phyloP scores from a whole-genome alignment of 352 stramenopile genomes.

The Pseudoperonospora humuli region DNA sequence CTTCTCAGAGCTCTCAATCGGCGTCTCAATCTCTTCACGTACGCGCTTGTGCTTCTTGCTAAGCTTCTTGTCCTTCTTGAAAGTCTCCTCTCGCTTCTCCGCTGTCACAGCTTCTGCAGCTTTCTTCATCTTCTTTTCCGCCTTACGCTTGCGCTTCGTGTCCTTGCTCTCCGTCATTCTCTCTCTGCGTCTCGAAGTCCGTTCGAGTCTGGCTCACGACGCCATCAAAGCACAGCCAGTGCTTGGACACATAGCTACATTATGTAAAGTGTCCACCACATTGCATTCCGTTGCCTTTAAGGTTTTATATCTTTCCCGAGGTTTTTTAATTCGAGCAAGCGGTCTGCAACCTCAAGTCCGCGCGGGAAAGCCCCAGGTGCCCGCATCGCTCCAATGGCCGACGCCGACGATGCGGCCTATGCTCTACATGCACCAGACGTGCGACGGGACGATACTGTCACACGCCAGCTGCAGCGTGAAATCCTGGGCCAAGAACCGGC shows the following conservation, averaged over 20 bases:
- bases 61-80: constrained; percentile 21
- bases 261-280: constrained; percentile 1
- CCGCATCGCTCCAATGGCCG: constrained; percentile 1
- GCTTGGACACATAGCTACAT: constrained; percentile 13
- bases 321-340: constrained; percentile 1
- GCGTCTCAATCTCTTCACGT: constrained; percentile 24
- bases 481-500: constrained; percentile 31
- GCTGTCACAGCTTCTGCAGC: constrained; percentile 14
- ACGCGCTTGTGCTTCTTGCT: constrained; percentile 22
- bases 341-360: not conserved
- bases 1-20: constrained; percentile 32
- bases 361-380: not conserved
- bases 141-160: constrained; percentile 38
- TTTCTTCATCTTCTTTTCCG: constrained; percentile 38
- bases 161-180: constrained; percentile 27
- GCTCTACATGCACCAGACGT: constrained; percentile 25
- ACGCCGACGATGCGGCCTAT: constrained; percentile 21
- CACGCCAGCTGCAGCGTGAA: constrained; percentile 53
- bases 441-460: constrained; percentile 38
- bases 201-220: constrained; percentile 18
- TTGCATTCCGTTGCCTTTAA: not conserved
- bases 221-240: constrained; percentile 25
- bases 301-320: not conserved
- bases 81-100: not conserved
- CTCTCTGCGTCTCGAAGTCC: constrained; percentile 3